Evolutionary conservation across 257 asterid species (phyloP).

Genomic region (Solanum tarapatanum): DNA sequence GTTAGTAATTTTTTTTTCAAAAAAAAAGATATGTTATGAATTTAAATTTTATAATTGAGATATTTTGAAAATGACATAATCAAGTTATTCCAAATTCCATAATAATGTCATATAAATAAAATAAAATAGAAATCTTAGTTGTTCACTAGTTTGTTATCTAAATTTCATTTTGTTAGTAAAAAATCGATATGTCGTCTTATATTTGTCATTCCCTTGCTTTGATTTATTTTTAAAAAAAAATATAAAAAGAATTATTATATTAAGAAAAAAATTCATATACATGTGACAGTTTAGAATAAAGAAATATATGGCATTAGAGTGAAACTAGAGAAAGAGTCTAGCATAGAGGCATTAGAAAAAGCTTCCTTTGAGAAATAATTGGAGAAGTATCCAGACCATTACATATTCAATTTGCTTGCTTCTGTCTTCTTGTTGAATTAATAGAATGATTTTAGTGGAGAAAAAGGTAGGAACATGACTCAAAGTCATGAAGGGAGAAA

Average conservation of each 20-base stretch:
- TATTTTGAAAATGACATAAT: not conserved
- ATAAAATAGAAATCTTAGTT: not conserved
- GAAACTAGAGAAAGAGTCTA: not conserved
- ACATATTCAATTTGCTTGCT: not conserved
- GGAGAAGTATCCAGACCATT: not conserved
- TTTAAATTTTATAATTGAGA: not conserved
- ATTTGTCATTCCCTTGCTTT: no score
- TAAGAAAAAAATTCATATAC: not conserved
- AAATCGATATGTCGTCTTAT: no score
- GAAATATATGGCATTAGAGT: not conserved
- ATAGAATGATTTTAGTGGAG: not conserved
- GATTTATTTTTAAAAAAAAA: no score
- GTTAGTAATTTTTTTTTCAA: not conserved
- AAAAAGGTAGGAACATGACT: not conserved
- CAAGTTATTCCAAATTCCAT: not conserved
- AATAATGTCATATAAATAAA: not conserved
- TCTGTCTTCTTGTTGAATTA: not conserved
- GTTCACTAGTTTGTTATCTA: not conserved
- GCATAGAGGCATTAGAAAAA: not conserved
- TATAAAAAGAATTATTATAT: not conserved
- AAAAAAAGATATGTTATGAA: not conserved
- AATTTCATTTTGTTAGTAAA: no score
- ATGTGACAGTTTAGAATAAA: not conserved
- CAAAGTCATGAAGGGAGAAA: not conserved
- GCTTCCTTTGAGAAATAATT: not conserved